Base-by-base conservation (phyloP, 2,329 filamentous ascomycete species). In the Beauveria scarabaeidicola region DNA sequence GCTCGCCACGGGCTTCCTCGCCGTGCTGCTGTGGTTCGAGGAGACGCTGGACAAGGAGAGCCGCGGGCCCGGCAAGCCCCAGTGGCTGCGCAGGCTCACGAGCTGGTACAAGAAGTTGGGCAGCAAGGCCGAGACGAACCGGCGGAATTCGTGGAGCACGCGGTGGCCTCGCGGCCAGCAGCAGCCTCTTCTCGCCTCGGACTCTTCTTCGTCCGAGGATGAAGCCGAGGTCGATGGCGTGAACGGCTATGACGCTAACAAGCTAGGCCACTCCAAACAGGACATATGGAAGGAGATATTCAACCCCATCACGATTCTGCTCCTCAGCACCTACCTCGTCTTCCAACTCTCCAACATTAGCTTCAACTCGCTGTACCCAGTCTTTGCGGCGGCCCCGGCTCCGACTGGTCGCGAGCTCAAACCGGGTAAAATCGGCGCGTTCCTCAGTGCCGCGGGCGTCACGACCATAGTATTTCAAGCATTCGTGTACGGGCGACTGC, bases 321-420 rank as follows among this genome's bases (percentile, higher is more conserved):
- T 99, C 0, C 81, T 99, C 6, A 71, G 84, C 56, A 95, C 92
- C 0, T 97, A 96, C 69, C 83, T 97, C 47, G 87, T 97, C 53
- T 99, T 97, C 69, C 92, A 97, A 68, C 80, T 99, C 5, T 87
- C 89, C 62, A 97, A 97, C 72, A 91, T 97, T 64, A 91, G 91
- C 3, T 99, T 92, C 80, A 97, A 96, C 73, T 93, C 90, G 19
- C 78, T 99, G 0, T 99, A 95, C 67, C 94, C 94, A 1, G 93
- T 97, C 58, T 99, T 97, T 67, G 90, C 88, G 0, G 86, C 92
- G 58, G 85, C 88, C 0, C 73, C 81, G 0, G 79, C 85, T 0
- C 94, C 94, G 0, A 87, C 86, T 0, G 94, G 94, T 19, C 87
- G 94, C 44, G 79, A 81, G 1, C 78, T 97, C 3, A 81, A 81